Evolutionary conservation across 2,329 filamentous ascomycete species (phyloP).

Genomic region (Xenosphaeropsis pyriputrescens): DNA sequence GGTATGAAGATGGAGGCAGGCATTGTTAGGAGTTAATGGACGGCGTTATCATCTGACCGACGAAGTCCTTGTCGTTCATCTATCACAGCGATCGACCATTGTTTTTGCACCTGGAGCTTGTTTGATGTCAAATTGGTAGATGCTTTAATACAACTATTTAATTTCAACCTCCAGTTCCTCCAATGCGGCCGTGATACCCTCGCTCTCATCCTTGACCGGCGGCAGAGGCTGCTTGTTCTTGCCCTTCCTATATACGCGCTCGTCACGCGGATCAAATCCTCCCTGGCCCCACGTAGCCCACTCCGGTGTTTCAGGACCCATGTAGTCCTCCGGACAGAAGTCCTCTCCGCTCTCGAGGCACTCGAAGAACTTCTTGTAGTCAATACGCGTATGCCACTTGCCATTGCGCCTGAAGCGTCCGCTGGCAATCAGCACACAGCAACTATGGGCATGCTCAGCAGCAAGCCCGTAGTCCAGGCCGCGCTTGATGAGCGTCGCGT

Average conservation of each 20-base stretch:
- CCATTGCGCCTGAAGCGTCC: slow-evolving; percentile 63
- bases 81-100: too few relatives aligned
- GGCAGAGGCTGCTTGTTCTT: slow-evolving; percentile 23
- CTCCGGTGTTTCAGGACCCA: slow-evolving; percentile 70
- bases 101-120: too few relatives aligned
- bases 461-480: slow-evolving; percentile 80
- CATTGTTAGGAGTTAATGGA: too few relatives aligned
- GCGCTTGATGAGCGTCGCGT: slow-evolving; percentile 49
- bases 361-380: slow-evolving; percentile 80
- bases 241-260: slow-evolving; percentile 77
- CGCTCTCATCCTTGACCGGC: slow-evolving; percentile 5
- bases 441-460: slow-evolving; percentile 89
- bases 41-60: too few relatives aligned
- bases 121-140: too few relatives aligned
- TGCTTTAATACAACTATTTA: too few relatives aligned
- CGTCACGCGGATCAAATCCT: slow-evolving; percentile 83
- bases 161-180: too few relatives aligned
- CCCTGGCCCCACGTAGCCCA: slow-evolving; percentile 94
- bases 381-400: slow-evolving; percentile 83
- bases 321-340: slow-evolving; percentile 86
- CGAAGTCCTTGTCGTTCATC: too few relatives aligned
- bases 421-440: slow-evolving; percentile 78
- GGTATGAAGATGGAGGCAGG: too few relatives aligned
- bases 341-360: slow-evolving; percentile 53
- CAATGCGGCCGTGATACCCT: too few relatives aligned